Conservation (phyloP, 2,329 filamentous ascomycete genomes). For the Trichophaea hybrida region DNA sequence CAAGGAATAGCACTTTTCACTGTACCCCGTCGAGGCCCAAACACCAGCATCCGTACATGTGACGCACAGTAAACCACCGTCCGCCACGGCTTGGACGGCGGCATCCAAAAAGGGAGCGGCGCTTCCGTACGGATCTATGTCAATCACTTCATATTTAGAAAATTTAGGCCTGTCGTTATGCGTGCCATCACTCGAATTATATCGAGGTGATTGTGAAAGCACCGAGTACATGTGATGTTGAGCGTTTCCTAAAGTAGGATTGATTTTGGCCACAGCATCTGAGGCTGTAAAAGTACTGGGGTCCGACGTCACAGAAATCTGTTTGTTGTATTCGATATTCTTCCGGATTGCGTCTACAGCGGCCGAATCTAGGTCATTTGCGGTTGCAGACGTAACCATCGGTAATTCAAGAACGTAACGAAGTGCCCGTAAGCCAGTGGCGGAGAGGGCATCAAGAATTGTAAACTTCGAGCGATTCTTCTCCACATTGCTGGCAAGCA, state of each 20-base stretch:
- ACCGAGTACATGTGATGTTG: constrained; percentile 70
- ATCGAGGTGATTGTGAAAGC: constrained; percentile 39
- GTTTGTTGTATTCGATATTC: constrained; percentile 71
- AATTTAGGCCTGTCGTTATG: constrained; percentile 24
- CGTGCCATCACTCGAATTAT: constrained; percentile 31
- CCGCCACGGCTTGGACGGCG: constrained; percentile 64
- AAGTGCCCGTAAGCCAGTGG: constrained; percentile 77
- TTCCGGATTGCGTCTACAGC: constrained; percentile 68
- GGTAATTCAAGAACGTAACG: constrained; percentile 87
- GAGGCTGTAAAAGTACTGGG: constrained; percentile 38
- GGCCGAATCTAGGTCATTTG: constrained; percentile 71
- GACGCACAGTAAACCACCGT: constrained; percentile 82
- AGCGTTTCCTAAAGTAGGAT: constrained; percentile 46
- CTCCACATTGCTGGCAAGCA: too few relatives aligned
- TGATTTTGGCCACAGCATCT: constrained; percentile 17
- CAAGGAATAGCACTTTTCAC: constrained; percentile 84
- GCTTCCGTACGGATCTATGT: constrained; percentile 90
- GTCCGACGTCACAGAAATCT: constrained; percentile 55
- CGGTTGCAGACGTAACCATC: constrained; percentile 64
- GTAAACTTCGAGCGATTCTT: constrained; percentile 41
- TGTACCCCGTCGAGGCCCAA: constrained; percentile 85
- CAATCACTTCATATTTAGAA: constrained; percentile 73
- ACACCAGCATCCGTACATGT: constrained; percentile 95
- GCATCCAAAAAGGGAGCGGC: constrained; percentile 86
- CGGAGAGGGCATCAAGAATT: constrained; percentile 90